phyloP scores from a whole-genome alignment of 1,139 yeast genomes.

The Zhuliangozyma blackwelliae region DNA sequence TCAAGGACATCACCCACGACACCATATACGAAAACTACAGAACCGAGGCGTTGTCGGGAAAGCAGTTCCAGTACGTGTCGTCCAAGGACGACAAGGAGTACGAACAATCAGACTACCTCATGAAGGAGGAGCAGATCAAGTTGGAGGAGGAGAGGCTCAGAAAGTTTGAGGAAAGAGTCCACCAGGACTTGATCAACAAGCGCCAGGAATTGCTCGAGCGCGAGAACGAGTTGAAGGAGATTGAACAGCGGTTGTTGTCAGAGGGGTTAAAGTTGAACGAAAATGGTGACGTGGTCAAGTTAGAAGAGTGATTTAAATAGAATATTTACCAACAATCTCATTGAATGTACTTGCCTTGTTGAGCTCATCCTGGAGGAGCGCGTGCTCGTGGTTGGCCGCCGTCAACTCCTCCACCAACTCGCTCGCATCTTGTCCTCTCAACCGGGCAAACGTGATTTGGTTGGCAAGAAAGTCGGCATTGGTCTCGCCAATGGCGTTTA shows the following conservation, averaged over 20 bases:
- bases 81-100: constrained; percentile 14
- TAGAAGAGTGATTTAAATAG: constrained; percentile 11
- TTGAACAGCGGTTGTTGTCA: constrained; percentile 68
- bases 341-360: constrained; percentile 55
- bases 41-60: constrained; percentile 57
- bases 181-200: constrained; percentile 80
- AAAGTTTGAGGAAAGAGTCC: constrained; percentile 83
- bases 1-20: constrained; percentile 67
- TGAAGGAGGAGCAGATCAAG: constrained; percentile 77
- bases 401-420: constrained; percentile 40
- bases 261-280: constrained; percentile 48
- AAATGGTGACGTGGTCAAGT: constrained; percentile 38
- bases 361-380: constrained; percentile 44
- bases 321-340: constrained; percentile 53
- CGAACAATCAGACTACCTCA: constrained; percentile 47
- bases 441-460: constrained; percentile 49
- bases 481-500: constrained; percentile 28
- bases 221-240: constrained; percentile 81
- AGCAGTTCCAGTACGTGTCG: constrained; percentile 38
- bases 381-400: constrained; percentile 45
- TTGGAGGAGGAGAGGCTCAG: constrained; percentile 74
- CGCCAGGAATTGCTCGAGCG: constrained; percentile 81
- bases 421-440: constrained; percentile 39
- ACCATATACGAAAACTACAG: constrained; percentile 67
- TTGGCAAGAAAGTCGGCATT: constrained; percentile 56